Conservation (phyloP, 2,329 filamentous ascomycete genomes). For the Ophiostoma sp. region DNA sequence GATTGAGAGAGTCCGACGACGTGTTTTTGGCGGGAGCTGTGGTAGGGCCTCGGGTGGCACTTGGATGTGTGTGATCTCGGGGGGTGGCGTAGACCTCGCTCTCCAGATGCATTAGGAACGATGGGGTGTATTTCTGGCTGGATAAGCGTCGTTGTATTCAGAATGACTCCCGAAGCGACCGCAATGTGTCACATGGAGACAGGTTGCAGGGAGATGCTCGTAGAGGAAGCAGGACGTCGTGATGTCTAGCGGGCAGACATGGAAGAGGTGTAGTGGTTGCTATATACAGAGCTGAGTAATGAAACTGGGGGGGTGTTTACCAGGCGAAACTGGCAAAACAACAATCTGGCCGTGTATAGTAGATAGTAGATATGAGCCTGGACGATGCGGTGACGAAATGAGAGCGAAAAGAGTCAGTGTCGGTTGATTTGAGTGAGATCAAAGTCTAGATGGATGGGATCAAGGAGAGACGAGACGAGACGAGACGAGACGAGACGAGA, state of each 20-base stretch:
- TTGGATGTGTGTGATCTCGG: background rate
- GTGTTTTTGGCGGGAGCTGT: background rate
- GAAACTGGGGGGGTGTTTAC: too few species aligned
- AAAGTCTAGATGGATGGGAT: background rate
- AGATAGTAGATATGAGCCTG: too few species aligned
- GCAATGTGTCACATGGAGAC: background rate
- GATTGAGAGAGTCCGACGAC: background rate
- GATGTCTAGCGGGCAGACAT: background rate
- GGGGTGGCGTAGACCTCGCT: slow-evolving; percentile 14
- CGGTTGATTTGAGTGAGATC: too few species aligned
- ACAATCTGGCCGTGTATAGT: too few species aligned
- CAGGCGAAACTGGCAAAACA: too few species aligned
- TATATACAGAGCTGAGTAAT: too few species aligned
- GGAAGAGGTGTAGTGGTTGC: too few species aligned
- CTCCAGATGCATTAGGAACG: slow-evolving; percentile 21
- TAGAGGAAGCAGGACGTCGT: background rate
- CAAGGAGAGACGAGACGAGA: background rate
- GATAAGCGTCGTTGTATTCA: background rate
- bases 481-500: background rate
- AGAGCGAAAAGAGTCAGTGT: too few species aligned
- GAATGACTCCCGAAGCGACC: background rate
- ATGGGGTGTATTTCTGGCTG: background rate
- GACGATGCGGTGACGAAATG: too few species aligned
- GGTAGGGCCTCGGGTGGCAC: background rate
- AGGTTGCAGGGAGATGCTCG: background rate